Conservation (phyloP, 2,329 filamentous ascomycete genomes). For the Claviceps purpurea region DNA sequence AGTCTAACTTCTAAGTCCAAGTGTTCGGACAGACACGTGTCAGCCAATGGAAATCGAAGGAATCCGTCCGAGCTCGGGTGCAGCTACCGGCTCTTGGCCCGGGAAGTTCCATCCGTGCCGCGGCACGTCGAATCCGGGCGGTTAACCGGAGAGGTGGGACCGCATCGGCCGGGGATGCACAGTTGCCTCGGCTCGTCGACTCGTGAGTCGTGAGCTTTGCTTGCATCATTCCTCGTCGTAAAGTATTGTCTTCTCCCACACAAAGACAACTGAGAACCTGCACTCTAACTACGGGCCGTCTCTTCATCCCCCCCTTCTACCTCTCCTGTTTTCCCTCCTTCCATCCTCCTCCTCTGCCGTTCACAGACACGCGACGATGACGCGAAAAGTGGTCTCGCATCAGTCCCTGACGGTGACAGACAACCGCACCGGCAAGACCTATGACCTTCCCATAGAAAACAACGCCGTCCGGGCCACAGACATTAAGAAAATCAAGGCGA, state of each 20-base stretch:
- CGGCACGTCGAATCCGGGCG: not conserved
- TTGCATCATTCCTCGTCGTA: no score
- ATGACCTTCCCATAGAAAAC: slow-evolving; percentile 34
- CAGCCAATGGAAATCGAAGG: not conserved
- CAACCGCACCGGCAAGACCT: slow-evolving; percentile 34
- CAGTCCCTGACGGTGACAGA: slow-evolving; percentile 30
- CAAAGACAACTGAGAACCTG: no score
- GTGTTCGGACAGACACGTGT: not conserved
- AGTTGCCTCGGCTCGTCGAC: no score
- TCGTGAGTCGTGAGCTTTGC: no score
- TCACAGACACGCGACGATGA: not conserved
- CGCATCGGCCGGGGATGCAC: no score
- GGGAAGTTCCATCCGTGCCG: not conserved
- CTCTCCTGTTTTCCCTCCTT: no score
- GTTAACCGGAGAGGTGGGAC: not conserved
- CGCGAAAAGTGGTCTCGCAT: slow-evolving; percentile 8
- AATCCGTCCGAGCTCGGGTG: not conserved
- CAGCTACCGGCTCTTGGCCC: not conserved
- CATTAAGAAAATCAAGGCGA: slow-evolving; percentile 35
- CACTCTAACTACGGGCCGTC: no score
- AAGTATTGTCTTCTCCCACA: no score
- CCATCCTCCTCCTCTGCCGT: no score
- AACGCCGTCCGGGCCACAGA: slow-evolving; percentile 37
- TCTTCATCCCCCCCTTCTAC: no score
- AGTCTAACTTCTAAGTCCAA: no score